Base-by-base conservation (phyloP, 306 rosid genomes). In the Pterocarpus santalinus region DNA sequence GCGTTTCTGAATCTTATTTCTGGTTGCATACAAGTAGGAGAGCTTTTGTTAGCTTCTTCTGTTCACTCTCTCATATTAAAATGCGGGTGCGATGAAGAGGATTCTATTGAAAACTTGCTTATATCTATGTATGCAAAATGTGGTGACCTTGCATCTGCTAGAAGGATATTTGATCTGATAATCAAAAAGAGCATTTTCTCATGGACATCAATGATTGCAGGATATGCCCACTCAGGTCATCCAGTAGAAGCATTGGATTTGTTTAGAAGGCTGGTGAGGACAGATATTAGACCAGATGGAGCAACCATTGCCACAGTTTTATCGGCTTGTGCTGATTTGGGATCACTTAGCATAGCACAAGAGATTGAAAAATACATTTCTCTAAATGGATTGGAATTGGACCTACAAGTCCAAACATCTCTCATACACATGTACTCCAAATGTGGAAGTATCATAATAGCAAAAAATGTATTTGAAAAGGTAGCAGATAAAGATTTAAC, bases 351-450 rank as follows among this genome's bases (percentile, higher is more conserved):
- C 61, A 85, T 39, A 60, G 93, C 93, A 75, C 80, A 86, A 83
- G 94, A 89, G 88, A 85, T 86, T 57, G 92, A 92, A 80, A 90
- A 91, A 72, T 87, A 86, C 32, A 71, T 86, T 89, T 85, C 73
- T 44, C 75, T 82, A 76, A 76, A 78, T 11, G 90, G 88, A 66
- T 89, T 86, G 69, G 85, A 83, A 53, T 72, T 51, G 15, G 88
- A 90, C 72, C 76, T 80, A 64, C 90, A 82, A 22, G 81, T 90
- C 53, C 92, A 88, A 68, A 85, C 88, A 38, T 92, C 95, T 75
- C 86, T 92, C n/a, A 85, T 92, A 80, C 88, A 92, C 85, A 86
- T 90, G 95, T 90, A 88, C 87, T 92, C 90, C 61, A 90, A 88
- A 71, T 88, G 92, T 53, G 97, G 95, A 55, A 82, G 75, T 74